Evolutionary conservation across 1,139 yeast species (phyloP), one percentile per base, ranked within the genome.

Genomic region (Candida labiduridarum): DNA sequence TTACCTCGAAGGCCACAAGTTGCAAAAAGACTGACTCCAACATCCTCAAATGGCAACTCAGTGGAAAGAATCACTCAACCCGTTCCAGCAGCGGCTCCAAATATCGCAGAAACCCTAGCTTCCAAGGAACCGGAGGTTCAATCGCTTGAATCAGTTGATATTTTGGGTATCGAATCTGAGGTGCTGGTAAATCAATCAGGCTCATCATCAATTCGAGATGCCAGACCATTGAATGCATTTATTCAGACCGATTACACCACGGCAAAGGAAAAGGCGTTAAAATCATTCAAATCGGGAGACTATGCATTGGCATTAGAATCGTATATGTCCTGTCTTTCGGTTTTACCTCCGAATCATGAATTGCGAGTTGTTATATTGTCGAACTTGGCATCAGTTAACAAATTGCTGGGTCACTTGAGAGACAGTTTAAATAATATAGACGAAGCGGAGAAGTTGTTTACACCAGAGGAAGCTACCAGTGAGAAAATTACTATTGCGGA

Each of bases 231-330:
- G 46, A 72, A 77, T 54, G 72, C 76, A 44, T 73, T 75, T 53
- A 73, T 71, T 30, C 73, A 78, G 45, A 78, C 82, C 7, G 79
- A 80, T 64, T 83, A 82, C 60, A 74, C 75, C 4, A 80, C 80
- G n/a, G 74, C 80, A 19, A 82, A 89, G 53, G 70, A 71, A 15
- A 76, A 78, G 33, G 98, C 91, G 4, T 71, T 83, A 2, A 77
- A 76, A 30, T 78, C 84, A 0, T 94, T 84, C 69, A 80, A 80
- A 51, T 78, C 83, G 14, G 99, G 99, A n/a, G 94, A 94, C 64
- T 95, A 87, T 64, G 66, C 83, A 7, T 67, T 74, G 7, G 94
- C 99, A 0, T 73, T 82, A 15, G 76, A 73, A 22, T 74, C 76
- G 48, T 95, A 89, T 62, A 71, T 80, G 16, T 72, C 77, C 42